Conservation (phyloP, 2,329 filamentous ascomycete genomes). For the Didymella glomerata region DNA sequence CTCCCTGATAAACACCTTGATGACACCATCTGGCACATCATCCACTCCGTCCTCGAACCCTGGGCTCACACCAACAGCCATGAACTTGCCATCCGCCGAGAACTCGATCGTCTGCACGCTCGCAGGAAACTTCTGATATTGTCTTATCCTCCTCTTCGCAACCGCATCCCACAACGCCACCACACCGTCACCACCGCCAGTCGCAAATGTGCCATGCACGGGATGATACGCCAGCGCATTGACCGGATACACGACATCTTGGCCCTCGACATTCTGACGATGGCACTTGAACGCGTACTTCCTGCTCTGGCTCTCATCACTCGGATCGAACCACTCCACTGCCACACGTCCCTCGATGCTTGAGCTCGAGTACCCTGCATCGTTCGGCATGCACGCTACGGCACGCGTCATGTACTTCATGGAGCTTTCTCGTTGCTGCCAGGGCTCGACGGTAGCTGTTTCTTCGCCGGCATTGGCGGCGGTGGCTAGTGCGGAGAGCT, state of each 20-base stretch:
- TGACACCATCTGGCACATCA: slow-evolving; percentile 74
- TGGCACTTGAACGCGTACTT: slow-evolving; percentile 99
- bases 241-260: slow-evolving; percentile 88
- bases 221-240: slow-evolving; percentile 91
- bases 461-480: slow-evolving; percentile 35
- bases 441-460: slow-evolving; percentile 71
- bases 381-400: slow-evolving; percentile 95
- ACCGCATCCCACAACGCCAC: slow-evolving; percentile 94
- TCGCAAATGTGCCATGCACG: slow-evolving; percentile 82
- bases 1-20: slow-evolving; percentile 83
- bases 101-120: slow-evolving; percentile 82
- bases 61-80: slow-evolving; percentile 83
- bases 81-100: slow-evolving; percentile 75
- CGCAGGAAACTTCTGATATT: slow-evolving; percentile 84
- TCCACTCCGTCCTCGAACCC: slow-evolving; percentile 90
- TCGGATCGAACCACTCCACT: slow-evolving; percentile 97
- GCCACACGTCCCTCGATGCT: slow-evolving; percentile 95
- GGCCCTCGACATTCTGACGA: slow-evolving; percentile 74
- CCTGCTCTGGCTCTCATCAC: slow-evolving; percentile 81
- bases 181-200: slow-evolving; percentile 86
- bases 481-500: slow-evolving; percentile 72
- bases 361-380: slow-evolving; percentile 89
- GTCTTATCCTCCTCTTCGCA: slow-evolving; percentile 86
- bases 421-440: slow-evolving; percentile 92
- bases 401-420: slow-evolving; percentile 96